Evolutionary conservation across 2,329 filamentous ascomycete species (phyloP), one percentile per base, ranked within the genome.

Genomic region (Emergomyces orientalis): DNA sequence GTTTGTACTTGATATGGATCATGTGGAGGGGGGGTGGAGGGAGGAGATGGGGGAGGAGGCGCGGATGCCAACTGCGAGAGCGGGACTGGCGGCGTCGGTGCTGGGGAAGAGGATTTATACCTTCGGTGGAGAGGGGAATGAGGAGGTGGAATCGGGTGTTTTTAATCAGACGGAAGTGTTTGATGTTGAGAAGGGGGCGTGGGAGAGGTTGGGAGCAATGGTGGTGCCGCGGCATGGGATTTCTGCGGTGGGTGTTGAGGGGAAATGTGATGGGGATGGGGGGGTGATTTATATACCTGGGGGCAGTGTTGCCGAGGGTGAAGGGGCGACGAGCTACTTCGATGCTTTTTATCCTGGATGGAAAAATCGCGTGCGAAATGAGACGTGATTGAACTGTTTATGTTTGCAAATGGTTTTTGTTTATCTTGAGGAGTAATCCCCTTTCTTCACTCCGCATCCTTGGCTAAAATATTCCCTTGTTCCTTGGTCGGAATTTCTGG

Each of bases 161-260:
- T 47, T 47, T 45, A 51, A 60, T 51, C n/a, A 47, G 41, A 60
- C 43, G 27, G 39, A 60, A 22, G 58, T 60, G 27, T 60, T 32
- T 60, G 41, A 47, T 45, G 34, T 45, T n/a, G 43, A 30, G 43
- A 60, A 3, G n/a, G 7, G 30, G 37, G 17, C 19, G 25, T 59
- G 56, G 56, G 25, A 27, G 56, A 30, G 22, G 27, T n/a, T 59
- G 37, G 56, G n/a, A 2, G 17, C 56, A 6, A 59, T 59, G 56
- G 22, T 19, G 56, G 19, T 43, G 19, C 56, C 56, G 22, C 32
- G 37, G 7, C 56, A 59, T 45, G 56, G 56, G 19, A 59, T 14
- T 19, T 30, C 30, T 45, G 56, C 56, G 41, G 56, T 45, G 13
- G 17, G 30, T 3, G 56, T 59, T n/a, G 11, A 49, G 22, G 45